Percentiles rank a stretch among this genome's conserved stretches.
Conservation (phyloP, 495 filamentous ascomycete genomes). For the Penicillium desertorum region DNA sequence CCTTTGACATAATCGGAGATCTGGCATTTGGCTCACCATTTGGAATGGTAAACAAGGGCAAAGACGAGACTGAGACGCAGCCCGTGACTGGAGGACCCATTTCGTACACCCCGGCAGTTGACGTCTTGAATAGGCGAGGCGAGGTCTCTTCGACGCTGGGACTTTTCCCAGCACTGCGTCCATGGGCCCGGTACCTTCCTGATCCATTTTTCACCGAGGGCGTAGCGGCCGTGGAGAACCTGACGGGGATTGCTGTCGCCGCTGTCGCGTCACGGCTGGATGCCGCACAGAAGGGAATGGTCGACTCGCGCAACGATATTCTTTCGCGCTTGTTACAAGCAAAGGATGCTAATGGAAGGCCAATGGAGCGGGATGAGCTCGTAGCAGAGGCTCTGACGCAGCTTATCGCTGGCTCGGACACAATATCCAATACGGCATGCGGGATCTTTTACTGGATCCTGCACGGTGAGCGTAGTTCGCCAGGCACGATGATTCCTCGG, state of each 20-base stretch:
- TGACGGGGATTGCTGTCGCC: constrained; percentile 61
- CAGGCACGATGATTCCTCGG: constrained; percentile 60
- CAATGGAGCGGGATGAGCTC: constrained; percentile 65
- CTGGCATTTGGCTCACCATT: constrained; percentile 43
- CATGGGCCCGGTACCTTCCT: constrained; percentile 39
- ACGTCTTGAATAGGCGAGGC: constrained; percentile 41
- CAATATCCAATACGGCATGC: constrained; percentile 75
- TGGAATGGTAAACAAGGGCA: constrained; percentile 40
- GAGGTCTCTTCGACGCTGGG: constrained; percentile 42
- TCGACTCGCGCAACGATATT: constrained; percentile 60
- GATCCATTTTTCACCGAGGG: constrained; percentile 44
- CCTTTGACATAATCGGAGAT: constrained; percentile 56
- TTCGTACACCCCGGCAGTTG: constrained; percentile 36
- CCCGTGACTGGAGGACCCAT: constrained; percentile 24
- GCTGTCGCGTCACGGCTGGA: constrained; percentile 66
- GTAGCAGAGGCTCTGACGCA: constrained; percentile 79
- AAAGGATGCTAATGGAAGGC: constrained; percentile 68
- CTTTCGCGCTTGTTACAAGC: constrained; percentile 75
- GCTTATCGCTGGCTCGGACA: constrained; percentile 78
- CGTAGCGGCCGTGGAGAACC: constrained; percentile 35
- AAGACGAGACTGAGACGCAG: constrained; percentile 51
- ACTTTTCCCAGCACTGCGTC: constrained; percentile 35
- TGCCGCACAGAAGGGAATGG: constrained; percentile 42
- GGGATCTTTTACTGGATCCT: constrained; percentile 71
- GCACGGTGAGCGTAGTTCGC: constrained; percentile 38